phyloP scores from a whole-genome alignment of 1,284 basidiomycete genomes.

The Moesziomyces sp. region DNA sequence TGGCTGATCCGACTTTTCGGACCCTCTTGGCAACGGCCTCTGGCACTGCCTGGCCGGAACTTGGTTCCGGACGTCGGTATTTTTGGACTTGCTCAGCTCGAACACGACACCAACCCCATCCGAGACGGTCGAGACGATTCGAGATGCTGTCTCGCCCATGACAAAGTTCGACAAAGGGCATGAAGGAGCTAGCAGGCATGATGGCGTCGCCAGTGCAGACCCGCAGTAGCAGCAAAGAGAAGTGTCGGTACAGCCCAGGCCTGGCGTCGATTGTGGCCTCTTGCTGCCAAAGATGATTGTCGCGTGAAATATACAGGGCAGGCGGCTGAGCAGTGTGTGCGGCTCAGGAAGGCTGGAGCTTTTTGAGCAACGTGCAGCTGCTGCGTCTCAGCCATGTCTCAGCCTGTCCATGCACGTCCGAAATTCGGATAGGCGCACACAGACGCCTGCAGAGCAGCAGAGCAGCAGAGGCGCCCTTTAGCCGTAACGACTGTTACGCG shows the following conservation, averaged over 20 bases:
- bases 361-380: slow-evolving; percentile 14
- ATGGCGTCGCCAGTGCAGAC: no score
- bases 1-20: not conserved
- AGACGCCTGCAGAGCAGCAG: no score
- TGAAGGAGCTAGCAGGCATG: not conserved
- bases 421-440: no score
- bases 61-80: not conserved
- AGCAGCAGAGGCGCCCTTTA: no score
- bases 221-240: no score
- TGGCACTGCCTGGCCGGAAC: no score
- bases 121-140: not conserved
- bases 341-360: slow-evolving; percentile 6
- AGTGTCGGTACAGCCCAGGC: no score
- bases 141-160: not conserved
- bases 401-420: not conserved
- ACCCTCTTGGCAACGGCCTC: no score
- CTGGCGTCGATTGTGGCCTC: no score
- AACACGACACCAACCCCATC: not conserved
- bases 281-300: not conserved
- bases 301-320: not conserved
- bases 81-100: not conserved
- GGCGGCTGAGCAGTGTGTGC: not conserved
- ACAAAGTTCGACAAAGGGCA: not conserved
- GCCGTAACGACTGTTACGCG: no score
- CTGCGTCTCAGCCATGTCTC: slow-evolving; percentile 19